A percentile compares a stretch with the other conserved stretches of the same genome.
Evolutionary conservation across 225 moss, liverwort and hornwort species (phyloP).

Genomic region (Ulota crispa): DNA sequence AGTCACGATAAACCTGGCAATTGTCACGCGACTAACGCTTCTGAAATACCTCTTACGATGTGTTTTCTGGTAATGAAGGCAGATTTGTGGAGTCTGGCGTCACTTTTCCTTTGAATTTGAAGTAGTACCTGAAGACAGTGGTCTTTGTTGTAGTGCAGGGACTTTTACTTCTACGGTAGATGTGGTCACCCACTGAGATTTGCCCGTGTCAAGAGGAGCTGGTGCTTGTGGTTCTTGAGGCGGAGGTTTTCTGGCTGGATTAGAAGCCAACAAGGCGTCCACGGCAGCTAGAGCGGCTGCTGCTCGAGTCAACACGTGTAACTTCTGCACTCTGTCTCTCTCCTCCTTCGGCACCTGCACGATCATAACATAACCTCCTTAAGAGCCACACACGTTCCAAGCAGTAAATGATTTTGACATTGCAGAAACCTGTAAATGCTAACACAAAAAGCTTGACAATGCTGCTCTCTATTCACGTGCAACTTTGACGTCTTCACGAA

Average conservation of each 20-base stretch:
- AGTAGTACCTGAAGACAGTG: constrained; percentile 43
- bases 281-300: constrained; percentile 93
- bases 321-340: constrained; percentile 70
- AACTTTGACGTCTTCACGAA: background rate
- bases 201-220: constrained; percentile 18
- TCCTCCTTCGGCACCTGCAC: constrained; percentile 78
- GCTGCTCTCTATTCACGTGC: constrained; percentile 3
- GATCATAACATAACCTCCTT: background rate
- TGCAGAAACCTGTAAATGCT: background rate
- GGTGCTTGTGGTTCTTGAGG: constrained; percentile 12
- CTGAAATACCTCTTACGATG: background rate
- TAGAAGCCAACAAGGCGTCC: constrained; percentile 74
- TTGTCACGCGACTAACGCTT: background rate
- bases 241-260: constrained; percentile 25
- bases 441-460: background rate
- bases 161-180: constrained; percentile 71
- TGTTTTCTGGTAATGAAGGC: background rate
- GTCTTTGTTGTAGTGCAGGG: constrained; percentile 65
- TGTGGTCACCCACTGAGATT: constrained; percentile 56
- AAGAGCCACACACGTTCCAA: constrained; percentile 6
- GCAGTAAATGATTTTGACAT: background rate
- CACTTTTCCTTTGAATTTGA: background rate
- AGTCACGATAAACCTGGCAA: too few species aligned
- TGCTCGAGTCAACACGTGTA: constrained; percentile 83
- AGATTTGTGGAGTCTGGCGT: background rate